Conservation (phyloP, 495 filamentous ascomycete species). For the Penicillium bovifimosum region DNA sequence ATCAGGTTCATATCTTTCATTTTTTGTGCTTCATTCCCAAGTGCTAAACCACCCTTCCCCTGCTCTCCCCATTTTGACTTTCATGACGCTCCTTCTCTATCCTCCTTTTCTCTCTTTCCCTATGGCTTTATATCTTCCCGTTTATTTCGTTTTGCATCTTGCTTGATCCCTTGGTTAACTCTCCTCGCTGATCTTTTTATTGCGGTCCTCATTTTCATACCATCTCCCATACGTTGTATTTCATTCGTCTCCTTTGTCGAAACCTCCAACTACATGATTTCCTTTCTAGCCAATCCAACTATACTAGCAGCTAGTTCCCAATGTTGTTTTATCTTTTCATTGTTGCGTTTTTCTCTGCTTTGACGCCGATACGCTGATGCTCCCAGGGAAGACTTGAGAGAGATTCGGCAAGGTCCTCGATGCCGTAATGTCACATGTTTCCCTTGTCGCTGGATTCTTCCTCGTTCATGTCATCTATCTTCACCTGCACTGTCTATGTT, state of each 20-base stretch:
- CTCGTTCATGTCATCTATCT: not conserved
- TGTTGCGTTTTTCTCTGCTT: not conserved
- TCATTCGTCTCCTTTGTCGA: conserved; percentile 37
- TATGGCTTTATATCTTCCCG: conserved; percentile 15
- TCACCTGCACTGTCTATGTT: not conserved
- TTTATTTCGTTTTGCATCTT: conserved; percentile 17
- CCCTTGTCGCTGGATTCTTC: not conserved
- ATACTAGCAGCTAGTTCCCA: conserved; percentile 29
- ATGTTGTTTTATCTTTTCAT: conserved; percentile 10
- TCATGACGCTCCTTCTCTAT: conserved; percentile 19
- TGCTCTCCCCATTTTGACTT: conserved; percentile 10
- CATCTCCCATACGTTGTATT: conserved; percentile 33
- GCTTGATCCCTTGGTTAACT: conserved; percentile 15
- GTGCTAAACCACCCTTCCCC: conserved; percentile 5
- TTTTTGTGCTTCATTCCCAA: conserved; percentile 12
- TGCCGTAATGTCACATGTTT: not conserved
- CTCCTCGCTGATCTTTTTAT: conserved; percentile 22
- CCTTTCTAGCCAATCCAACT: conserved; percentile 36
- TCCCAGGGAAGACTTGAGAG: not conserved
- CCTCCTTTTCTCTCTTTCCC: conserved; percentile 8
- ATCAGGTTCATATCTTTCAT: conserved; percentile 40
- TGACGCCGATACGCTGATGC: conserved; percentile 1
- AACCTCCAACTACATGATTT: conserved; percentile 33
- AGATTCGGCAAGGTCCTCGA: not conserved
- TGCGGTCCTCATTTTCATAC: conserved; percentile 32